Conservation (phyloP, 2,329 filamentous ascomycete species). For the Pseudocercospora fuligena region DNA sequence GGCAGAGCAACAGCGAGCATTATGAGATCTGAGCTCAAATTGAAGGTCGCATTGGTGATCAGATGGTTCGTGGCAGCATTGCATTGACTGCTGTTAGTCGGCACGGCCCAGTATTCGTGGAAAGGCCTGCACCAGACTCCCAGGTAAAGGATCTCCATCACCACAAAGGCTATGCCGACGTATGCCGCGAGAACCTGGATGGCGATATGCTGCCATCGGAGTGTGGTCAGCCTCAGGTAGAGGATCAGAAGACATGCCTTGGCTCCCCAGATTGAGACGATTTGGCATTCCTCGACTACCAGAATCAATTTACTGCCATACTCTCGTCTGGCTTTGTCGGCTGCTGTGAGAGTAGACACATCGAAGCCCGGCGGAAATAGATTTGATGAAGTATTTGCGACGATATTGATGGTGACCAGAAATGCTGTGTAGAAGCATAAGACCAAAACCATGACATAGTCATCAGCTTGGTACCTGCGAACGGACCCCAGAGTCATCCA, state of each 20-base stretch:
- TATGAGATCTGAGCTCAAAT: conserved; percentile 53
- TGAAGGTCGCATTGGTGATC: conserved; percentile 47
- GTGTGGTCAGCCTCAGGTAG: conserved; percentile 45
- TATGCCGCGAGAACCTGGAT: conserved; percentile 44
- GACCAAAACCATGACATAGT: conserved; percentile 62
- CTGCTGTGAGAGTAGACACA: conserved; percentile 44
- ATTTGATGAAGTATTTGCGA: conserved; percentile 48
- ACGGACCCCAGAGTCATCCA: conserved; percentile 53
- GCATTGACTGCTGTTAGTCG: conserved; percentile 46
- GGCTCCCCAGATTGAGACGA: conserved; percentile 44
- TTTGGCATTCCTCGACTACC: conserved; percentile 47
- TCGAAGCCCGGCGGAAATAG: conserved; percentile 53
- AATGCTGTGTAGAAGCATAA: conserved; percentile 56
- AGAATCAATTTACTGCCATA: conserved; percentile 47
- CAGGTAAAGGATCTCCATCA: conserved; percentile 49
- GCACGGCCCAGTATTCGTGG: conserved; percentile 43
- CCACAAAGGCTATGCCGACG: conserved; percentile 40
- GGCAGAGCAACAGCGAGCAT: conserved; percentile 53
- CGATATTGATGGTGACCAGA: conserved; percentile 54
- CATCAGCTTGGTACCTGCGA: conserved; percentile 59
- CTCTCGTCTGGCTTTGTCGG: conserved; percentile 33
- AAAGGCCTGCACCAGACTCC: conserved; percentile 48
- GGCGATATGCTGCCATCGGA: conserved; percentile 42
- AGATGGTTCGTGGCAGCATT: conserved; percentile 44
- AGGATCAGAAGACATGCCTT: conserved; percentile 46